Evolutionary conservation across 768 basidiomycete genomes (phyloP), one percentile per base, ranked within the genome.

Genomic region (Phlebiopsis flavidoalba): DNA sequence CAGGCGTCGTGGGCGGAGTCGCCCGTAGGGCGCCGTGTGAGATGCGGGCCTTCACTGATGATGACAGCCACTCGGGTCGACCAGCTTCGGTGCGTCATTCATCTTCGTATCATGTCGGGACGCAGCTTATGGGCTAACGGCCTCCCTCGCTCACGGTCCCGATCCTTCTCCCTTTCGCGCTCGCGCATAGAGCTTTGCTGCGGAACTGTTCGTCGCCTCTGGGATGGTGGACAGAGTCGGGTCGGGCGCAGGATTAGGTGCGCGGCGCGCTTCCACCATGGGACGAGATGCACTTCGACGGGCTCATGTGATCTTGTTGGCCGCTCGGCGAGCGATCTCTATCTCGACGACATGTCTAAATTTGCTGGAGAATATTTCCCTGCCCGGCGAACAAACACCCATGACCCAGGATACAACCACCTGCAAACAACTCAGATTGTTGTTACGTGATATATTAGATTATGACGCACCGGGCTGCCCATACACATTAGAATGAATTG

Each of bases 401-500:
- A 91, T 89, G 60, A 92, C 77, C 88, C 92, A 91, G 0, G 91
- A 92, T 7, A 94, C 83, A 14, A 86, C 67, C 43, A 93, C 83
- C 86, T 93, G 55, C n/a, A 51, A 17, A 17, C n/a, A n/a, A 22
- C 12, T n/a, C 7, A 19, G 48, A 7, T 17, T 1, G 24, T 6
- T 3, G 33, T 45, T 22, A n/a, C 36, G 22, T 53, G 24, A 56
- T 47, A 49, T 58, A 52, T 31, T 37, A 33, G 31, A 53, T 64
- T 51, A 55, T 49, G n/a, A 79, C 88, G 68, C 63, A 91, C 90
- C 37, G 87, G 87, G 64, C 79, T 89, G 8, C 89, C 89, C 19
- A 89, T 62, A 62, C 82, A 85, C 92, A 93, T 93, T 71, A 88
- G 86, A 8, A 90, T 69, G 72, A 92, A 91, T n/a, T n/a, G n/a